Evolutionary conservation across 2,329 filamentous ascomycete species (phyloP).

Genomic region (Monilinia aucupariae): DNA sequence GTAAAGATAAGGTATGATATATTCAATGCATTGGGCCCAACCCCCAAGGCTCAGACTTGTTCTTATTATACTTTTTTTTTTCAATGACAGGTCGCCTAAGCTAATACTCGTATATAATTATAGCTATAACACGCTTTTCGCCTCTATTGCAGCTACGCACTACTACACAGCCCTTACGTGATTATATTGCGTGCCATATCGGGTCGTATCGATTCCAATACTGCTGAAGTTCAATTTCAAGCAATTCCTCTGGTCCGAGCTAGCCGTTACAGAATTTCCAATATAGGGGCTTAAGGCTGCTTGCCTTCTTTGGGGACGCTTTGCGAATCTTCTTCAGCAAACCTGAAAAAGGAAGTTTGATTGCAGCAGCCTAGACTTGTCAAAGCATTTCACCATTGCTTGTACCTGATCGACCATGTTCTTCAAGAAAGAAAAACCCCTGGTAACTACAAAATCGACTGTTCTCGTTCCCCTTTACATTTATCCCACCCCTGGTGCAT

Average conservation of each 20-base stretch:
- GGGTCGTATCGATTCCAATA: background rate
- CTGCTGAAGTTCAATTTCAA: constrained; percentile 12
- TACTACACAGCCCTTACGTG: background rate
- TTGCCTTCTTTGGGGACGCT: constrained; percentile 9
- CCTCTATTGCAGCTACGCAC: constrained; percentile 1
- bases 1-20: constrained; percentile 14
- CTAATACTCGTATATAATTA: constrained; percentile 15
- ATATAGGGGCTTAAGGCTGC: constrained; percentile 13
- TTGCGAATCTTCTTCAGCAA: constrained; percentile 3
- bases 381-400: background rate
- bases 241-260: constrained; percentile 7
- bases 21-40: constrained; percentile 5
- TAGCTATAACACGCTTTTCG: background rate
- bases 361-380: background rate
- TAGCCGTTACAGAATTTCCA: constrained; percentile 7
- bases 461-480: constrained; percentile 28
- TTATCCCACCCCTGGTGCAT: constrained; percentile 23
- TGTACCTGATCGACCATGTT: background rate
- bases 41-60: constrained; percentile 4
- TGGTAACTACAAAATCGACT: constrained; percentile 14
- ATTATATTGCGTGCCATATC: constrained; percentile 17
- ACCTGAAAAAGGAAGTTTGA: constrained; percentile 9
- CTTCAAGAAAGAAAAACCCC: background rate
- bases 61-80: constrained; percentile 16
- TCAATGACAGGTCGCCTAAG: background rate